Evolutionary conservation across 192 early-diverging fungal species (phyloP).

Genomic region (Glomus cerebriforme): DNA sequence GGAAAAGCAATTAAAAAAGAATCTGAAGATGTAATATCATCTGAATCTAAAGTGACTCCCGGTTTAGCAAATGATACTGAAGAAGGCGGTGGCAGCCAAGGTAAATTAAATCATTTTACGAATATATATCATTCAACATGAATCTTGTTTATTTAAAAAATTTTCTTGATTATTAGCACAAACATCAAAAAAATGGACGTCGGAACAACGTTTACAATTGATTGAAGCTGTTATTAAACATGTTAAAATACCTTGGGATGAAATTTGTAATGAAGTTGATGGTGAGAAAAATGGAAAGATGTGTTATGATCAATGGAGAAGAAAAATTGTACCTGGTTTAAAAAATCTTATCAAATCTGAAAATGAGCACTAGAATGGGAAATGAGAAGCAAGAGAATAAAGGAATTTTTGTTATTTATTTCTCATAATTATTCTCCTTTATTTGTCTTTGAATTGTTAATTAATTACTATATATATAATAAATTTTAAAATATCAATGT

Average conservation of each 20-base stretch:
- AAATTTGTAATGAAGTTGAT: background rate
- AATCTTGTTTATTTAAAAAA: background rate
- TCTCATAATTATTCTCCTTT: no score
- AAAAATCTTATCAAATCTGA: background rate
- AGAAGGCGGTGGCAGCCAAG: background rate
- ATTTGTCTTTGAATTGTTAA: no score
- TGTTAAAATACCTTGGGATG: background rate
- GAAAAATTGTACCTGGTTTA: background rate
- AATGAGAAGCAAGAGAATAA: no score
- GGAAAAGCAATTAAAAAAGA: background rate
- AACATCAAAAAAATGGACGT: background rate
- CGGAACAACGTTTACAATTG: background rate
- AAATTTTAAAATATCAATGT: no score
- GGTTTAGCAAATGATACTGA: background rate
- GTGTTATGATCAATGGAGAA: background rate
- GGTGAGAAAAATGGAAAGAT: background rate
- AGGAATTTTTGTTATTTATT: no score
- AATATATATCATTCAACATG: background rate
- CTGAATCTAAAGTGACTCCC: background rate
- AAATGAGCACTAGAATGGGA: background rate
- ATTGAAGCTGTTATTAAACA: background rate
- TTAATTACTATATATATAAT: no score
- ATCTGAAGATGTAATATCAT: background rate
- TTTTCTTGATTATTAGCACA: no score
- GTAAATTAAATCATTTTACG: background rate